Conservation (phyloP, 163 green algal genomes). For the Scenedesmus sp. region DNA sequence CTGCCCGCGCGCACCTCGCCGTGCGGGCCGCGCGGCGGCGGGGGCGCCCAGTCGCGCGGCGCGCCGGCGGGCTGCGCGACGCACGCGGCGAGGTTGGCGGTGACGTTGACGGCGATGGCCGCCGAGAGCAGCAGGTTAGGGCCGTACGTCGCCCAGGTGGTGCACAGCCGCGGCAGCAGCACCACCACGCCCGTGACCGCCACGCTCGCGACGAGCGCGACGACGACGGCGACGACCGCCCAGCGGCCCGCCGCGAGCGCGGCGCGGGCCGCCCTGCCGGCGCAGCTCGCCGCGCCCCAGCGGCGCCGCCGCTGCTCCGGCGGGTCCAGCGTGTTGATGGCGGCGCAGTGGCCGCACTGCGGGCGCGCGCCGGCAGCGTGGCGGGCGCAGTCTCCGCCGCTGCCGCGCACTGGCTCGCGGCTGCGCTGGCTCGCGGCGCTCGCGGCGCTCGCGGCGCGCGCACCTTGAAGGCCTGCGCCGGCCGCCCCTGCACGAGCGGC, state of each 20-base stretch:
- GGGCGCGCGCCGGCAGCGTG: no score
- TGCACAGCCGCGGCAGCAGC: constrained; percentile 22
- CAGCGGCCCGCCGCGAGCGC: not conserved
- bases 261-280: no score
- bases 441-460: no score
- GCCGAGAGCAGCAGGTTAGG: not conserved
- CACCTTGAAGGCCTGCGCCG: no score
- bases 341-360: no score
- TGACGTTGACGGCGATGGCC: not conserved
- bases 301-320: no score
- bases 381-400: no score
- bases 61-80: constrained; percentile 5
- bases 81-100: constrained; percentile 21
- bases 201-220: not conserved
- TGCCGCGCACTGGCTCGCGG: no score
- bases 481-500: no score
- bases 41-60: not conserved
- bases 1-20: not conserved
- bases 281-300: no score
- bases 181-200: constrained; percentile 15
- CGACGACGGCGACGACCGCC: constrained; percentile 13
- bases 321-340: no score
- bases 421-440: no score
- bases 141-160: constrained; percentile 12
- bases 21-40: not conserved